Evolutionary conservation across 345 rosid species (phyloP).

Genomic region (Eutrema japonicum): DNA sequence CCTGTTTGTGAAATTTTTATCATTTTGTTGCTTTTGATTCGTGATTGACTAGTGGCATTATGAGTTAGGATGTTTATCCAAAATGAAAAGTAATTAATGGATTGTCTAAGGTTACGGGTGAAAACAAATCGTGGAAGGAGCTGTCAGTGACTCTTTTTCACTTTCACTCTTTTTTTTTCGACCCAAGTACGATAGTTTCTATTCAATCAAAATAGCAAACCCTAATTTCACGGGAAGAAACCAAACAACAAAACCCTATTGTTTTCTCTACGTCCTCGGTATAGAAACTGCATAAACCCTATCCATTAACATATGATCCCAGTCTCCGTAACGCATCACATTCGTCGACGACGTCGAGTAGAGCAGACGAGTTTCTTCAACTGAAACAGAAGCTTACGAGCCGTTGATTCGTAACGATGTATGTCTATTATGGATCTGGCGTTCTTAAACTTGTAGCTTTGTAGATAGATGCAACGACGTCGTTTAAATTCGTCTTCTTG

Average conservation of each 20-base stretch:
- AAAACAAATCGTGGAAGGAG: too few relatives aligned
- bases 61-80: too few relatives aligned
- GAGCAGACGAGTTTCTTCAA: conserved; percentile 34
- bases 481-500: conserved; percentile 18
- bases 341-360: neutral
- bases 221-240: neutral
- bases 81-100: too few relatives aligned
- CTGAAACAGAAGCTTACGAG: conserved; percentile 18
- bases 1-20: too few relatives aligned
- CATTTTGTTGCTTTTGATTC: too few relatives aligned
- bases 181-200: neutral
- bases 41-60: too few relatives aligned
- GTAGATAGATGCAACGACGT: conserved; percentile 14
- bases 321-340: neutral
- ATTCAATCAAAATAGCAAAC: neutral
- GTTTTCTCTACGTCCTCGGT: neutral
- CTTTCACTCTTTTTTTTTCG: too few relatives aligned
- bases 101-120: too few relatives aligned
- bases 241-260: neutral
- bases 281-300: neutral
- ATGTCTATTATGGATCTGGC: neutral
- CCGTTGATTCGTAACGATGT: neutral
- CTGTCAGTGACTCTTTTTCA: too few relatives aligned
- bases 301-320: neutral
- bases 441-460: conserved; percentile 25